Conservation (phyloP, 768 basidiomycete species). For the Amyloporia xantha region DNA sequence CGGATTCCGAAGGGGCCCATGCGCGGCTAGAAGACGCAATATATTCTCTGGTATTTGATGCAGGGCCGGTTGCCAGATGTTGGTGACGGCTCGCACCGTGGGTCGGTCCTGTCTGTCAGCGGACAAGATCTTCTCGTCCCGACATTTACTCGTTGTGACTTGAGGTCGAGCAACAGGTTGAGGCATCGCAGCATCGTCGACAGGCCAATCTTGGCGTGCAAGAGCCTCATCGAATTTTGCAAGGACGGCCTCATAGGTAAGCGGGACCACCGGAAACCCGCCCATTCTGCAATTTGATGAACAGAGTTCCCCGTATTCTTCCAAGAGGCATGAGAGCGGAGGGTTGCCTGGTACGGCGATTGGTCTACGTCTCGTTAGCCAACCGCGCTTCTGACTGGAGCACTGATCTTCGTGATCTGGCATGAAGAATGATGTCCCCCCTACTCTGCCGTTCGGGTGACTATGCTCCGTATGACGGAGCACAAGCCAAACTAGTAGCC, state of each 20-base stretch:
- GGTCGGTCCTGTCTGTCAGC: too few species aligned
- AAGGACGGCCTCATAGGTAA: not conserved
- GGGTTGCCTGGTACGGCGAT: not conserved
- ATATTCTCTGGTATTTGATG: too few species aligned
- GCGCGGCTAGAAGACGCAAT: too few species aligned
- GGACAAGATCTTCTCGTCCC: too few species aligned
- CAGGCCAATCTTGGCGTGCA: slow-evolving; percentile 3
- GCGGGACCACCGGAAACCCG: not conserved
- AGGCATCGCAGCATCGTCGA: not conserved
- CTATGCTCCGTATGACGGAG: slow-evolving; percentile 4
- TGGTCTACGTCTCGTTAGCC: not conserved
- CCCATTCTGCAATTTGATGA: not conserved
- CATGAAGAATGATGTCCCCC: too few species aligned
- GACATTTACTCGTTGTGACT: too few species aligned
- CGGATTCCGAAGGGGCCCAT: too few species aligned
- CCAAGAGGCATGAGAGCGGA: not conserved
- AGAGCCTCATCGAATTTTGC: not conserved
- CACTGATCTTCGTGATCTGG: too few species aligned
- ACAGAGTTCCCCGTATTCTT: not conserved
- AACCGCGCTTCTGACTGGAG: not conserved
- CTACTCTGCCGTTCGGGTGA: not conserved
- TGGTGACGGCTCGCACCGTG: too few species aligned
- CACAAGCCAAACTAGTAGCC: slow-evolving; percentile 8
- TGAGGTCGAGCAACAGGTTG: not conserved
- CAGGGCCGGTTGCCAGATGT: too few species aligned